Percentiles rank a stretch among this genome's conserved stretches.
These are phyloP conservation scores for Penicillium sp. DNA, from an alignment of 2,329 filamentous ascomycete genomes.

Conservation along the genomic window DNA sequence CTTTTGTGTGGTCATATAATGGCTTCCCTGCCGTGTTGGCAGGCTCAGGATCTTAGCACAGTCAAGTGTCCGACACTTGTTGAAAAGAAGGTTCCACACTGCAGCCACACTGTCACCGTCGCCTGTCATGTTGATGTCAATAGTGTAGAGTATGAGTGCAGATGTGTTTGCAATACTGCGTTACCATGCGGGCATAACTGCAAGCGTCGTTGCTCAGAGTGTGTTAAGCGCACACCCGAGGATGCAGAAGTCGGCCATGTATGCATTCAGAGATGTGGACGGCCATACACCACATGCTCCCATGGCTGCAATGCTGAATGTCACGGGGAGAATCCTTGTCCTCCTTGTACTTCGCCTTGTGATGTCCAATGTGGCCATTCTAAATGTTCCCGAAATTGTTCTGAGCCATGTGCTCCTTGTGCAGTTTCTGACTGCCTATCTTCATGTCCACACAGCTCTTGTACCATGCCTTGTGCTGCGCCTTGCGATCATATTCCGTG, in stretches of 20 bases:
- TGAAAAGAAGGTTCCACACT: conserved; percentile 52
- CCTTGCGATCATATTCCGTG: conserved; percentile 70
- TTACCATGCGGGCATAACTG: conserved; percentile 63
- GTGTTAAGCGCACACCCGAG: conserved; percentile 38
- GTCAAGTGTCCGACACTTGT: conserved; percentile 55
- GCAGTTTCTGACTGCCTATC: conserved; percentile 56
- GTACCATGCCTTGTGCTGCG: conserved; percentile 61
- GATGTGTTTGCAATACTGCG: conserved; percentile 44
- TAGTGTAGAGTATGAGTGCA: conserved; percentile 48
- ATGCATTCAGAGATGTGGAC: conserved; percentile 48
- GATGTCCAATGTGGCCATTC: conserved; percentile 60
- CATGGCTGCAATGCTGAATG: conserved; percentile 57
- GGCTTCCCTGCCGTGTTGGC: conserved; percentile 35
- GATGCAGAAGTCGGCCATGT: conserved; percentile 48
- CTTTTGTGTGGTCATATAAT: conserved; percentile 34
- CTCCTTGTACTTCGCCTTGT: conserved; percentile 44
- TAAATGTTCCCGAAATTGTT: conserved; percentile 56
- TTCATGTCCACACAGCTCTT: conserved; percentile 54
- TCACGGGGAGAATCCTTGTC: conserved; percentile 45
- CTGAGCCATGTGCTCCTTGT: conserved; percentile 63
- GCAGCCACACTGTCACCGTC: conserved; percentile 54
- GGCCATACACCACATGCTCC: conserved; percentile 55
- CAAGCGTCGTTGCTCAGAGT: conserved; percentile 50
- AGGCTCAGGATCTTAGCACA: conserved; percentile 43
- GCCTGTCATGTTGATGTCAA: conserved; percentile 53